Percentiles rank a stretch among this genome's conserved stretches.
These are phyloP conservation scores for Backusella sp. DNA, from an alignment of 192 early-diverging fungal species.

Conservation along the genomic window DNA sequence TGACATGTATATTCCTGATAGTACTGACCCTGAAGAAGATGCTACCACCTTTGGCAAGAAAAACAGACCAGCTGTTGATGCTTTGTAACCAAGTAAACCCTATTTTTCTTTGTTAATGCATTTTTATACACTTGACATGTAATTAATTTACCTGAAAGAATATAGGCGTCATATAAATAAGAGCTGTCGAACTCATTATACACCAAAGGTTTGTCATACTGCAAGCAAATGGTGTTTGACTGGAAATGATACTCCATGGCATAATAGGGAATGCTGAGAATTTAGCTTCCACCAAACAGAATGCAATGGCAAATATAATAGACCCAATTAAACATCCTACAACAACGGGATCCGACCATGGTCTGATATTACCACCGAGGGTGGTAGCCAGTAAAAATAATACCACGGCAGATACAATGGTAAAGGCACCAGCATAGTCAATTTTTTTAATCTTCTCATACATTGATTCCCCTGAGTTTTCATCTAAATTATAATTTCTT, in stretches of 20 bases:
- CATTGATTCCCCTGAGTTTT: conserved; percentile 37
- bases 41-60: conserved; percentile 28
- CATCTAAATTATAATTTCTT: conserved; percentile 39
- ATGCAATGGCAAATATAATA: conserved; percentile 27
- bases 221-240: conserved; percentile 36
- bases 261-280: conserved; percentile 62
- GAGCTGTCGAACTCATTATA: conserved; percentile 27
- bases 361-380: conserved; percentile 52
- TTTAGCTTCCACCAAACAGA: conserved; percentile 54
- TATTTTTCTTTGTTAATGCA: background rate
- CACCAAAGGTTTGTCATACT: conserved; percentile 48
- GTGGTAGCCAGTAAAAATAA: conserved; percentile 49
- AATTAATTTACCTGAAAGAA: conserved; percentile 31
- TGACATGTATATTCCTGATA: conserved; percentile 29
- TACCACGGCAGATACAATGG: conserved; percentile 37
- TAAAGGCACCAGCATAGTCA: conserved; percentile 46
- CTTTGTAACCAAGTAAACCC: conserved; percentile 18
- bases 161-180: conserved; percentile 33
- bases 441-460: conserved; percentile 64
- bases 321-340: conserved; percentile 41
- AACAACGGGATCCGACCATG: conserved; percentile 51
- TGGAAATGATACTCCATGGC: conserved; percentile 53
- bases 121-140: background rate
- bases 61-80: conserved; percentile 29
- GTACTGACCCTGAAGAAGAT: conserved; percentile 25